Conservation (phyloP, 2,329 filamentous ascomycete genomes). For the Fusarium concolor region DNA sequence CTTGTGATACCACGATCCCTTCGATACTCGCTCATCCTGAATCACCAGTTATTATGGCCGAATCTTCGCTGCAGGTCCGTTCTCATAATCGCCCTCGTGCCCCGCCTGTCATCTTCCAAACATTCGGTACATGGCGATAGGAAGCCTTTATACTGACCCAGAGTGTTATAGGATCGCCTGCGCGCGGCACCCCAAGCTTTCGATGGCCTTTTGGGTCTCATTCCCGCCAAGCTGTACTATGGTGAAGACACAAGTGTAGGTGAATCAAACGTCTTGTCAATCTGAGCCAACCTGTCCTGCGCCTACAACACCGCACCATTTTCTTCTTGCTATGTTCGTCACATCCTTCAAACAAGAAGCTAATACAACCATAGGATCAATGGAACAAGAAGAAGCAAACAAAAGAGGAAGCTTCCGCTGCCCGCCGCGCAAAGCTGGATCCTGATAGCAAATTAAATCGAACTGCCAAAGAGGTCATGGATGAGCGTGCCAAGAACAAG, state of each 20-base stretch:
- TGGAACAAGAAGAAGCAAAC: slow-evolving; percentile 96
- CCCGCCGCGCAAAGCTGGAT: slow-evolving; percentile 89
- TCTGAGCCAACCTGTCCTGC: slow-evolving; percentile 12
- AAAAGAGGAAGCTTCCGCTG: slow-evolving; percentile 84
- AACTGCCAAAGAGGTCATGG: slow-evolving; percentile 92
- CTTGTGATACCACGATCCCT: background rate
- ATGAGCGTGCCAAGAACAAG: slow-evolving; percentile 81
- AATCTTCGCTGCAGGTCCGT: slow-evolving; percentile 62
- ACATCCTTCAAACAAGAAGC: slow-evolving; percentile 3
- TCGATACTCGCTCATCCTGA: background rate
- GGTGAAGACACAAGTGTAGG: slow-evolving; percentile 85
- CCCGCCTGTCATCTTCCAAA: slow-evolving; percentile 41
- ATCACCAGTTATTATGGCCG: slow-evolving; percentile 52
- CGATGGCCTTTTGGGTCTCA: slow-evolving; percentile 86
- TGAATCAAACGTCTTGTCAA: slow-evolving; percentile 44
- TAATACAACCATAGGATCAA: slow-evolving; percentile 74
- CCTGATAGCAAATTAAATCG: slow-evolving; percentile 84
- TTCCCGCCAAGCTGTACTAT: slow-evolving; percentile 92
- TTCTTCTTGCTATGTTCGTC: background rate
- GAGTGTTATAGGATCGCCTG: slow-evolving; percentile 62
- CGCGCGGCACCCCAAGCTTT: slow-evolving; percentile 78
- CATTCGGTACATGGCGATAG: slow-evolving; percentile 16
- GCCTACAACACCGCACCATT: slow-evolving; percentile 10
- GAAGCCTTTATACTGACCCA: slow-evolving; percentile 39
- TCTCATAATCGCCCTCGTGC: slow-evolving; percentile 41